Conservation (phyloP, 1,284 basidiomycete species). For the Microbotryum violaceum region DNA sequence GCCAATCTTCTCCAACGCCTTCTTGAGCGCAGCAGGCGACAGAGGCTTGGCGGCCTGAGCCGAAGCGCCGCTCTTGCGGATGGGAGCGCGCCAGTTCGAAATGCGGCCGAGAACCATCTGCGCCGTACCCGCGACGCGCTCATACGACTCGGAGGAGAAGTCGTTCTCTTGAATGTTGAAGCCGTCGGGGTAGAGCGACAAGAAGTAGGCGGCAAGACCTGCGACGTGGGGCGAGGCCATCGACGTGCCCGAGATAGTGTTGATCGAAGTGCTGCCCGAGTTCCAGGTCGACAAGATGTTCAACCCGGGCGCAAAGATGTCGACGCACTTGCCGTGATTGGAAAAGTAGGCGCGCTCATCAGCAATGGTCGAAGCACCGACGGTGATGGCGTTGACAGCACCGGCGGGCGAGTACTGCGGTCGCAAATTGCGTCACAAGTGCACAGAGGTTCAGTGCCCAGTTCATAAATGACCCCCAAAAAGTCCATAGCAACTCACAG, state of each 20-base stretch:
- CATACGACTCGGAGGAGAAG: slow-evolving; percentile 10
- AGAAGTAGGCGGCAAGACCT: slow-evolving; percentile 72
- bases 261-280: slow-evolving; percentile 51
- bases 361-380: slow-evolving; percentile 69
- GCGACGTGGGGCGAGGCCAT: slow-evolving; percentile 57
- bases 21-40: slow-evolving; percentile 63
- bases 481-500: too few relatives aligned
- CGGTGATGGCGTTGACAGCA: slow-evolving; percentile 68
- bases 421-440: background rate
- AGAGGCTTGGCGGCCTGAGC: slow-evolving; percentile 40
- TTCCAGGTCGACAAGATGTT: slow-evolving; percentile 61
- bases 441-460: background rate
- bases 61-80: slow-evolving; percentile 10
- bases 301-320: slow-evolving; percentile 70
- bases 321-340: slow-evolving; percentile 47
- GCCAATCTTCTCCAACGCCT: slow-evolving; percentile 58
- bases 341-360: slow-evolving; percentile 82
- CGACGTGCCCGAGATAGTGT: slow-evolving; percentile 58
- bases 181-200: slow-evolving; percentile 50
- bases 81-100: slow-evolving; percentile 8
- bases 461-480: slow-evolving; percentile 6
- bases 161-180: slow-evolving; percentile 22
- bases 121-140: background rate
- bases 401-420: slow-evolving; percentile 63
- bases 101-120: slow-evolving; percentile 39